Conservation (phyloP, 345 rosid genomes). For the Capsella bursapastoris region DNA sequence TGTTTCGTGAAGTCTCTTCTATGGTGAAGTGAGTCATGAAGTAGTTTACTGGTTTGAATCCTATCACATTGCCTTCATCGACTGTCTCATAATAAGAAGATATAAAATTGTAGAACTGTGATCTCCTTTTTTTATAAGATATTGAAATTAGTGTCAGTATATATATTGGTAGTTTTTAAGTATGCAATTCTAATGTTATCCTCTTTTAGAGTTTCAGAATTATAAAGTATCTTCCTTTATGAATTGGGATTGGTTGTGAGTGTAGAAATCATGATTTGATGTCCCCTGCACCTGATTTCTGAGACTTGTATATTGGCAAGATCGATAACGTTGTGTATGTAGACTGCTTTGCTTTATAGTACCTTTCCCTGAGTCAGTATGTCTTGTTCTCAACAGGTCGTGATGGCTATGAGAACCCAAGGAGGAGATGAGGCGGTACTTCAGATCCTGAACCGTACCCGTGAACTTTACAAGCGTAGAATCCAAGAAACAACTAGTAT, state of each 20-base stretch:
- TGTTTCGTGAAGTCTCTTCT: conserved; percentile 16
- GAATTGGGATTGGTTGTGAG: conserved; percentile 10
- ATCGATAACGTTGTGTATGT: conserved; percentile 1
- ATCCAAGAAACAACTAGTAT: conserved; percentile 60
- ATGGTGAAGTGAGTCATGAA: conserved; percentile 5
- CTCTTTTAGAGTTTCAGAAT: conserved; percentile 12
- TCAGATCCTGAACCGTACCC: conserved; percentile 68
- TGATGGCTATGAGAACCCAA: conserved; percentile 67
- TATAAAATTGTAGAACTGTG: not conserved
- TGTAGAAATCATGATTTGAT: conserved; percentile 9
- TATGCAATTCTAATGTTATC: not conserved
- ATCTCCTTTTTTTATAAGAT: not conserved
- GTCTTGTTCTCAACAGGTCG: conserved; percentile 59
- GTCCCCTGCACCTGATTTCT: not conserved
- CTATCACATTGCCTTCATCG: conserved; percentile 12
- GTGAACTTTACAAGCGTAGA: conserved; percentile 63
- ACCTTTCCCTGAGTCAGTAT: conserved; percentile 20
- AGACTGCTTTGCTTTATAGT: not conserved
- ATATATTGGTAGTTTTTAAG: conserved; percentile 10
- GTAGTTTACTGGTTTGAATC: conserved; percentile 18
- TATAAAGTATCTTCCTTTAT: conserved; percentile 13
- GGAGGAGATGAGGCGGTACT: conserved; percentile 89
- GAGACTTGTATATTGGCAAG: conserved; percentile 23
- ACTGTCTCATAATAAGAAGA: not conserved
- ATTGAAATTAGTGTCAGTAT: not conserved